These are phyloP conservation scores for Lolium perenne DNA, from an alignment of 176 grass and related monocot species.

Conservation along the genomic window DNA sequence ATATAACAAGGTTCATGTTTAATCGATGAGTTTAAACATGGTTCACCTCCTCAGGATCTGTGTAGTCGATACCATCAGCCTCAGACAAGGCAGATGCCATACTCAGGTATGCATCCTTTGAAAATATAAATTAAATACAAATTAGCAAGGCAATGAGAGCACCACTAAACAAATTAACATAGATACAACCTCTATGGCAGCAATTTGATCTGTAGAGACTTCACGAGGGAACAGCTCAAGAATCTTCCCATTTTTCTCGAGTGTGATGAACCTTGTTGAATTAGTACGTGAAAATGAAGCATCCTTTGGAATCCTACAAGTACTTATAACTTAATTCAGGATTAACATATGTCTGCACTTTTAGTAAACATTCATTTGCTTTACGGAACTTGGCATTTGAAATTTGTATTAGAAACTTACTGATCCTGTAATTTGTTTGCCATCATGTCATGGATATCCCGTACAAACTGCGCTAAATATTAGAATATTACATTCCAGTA, in stretches of 20 bases:
- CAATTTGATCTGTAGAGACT: conserved; percentile 82
- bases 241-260: conserved; percentile 87
- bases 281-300: conserved; percentile 49
- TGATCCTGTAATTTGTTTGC: conserved; percentile 67
- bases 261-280: conserved; percentile 72
- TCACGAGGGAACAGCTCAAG: conserved; percentile 75
- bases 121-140: conserved; percentile 22
- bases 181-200: conserved; percentile 80
- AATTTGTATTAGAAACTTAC: conserved; percentile 58
- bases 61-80: conserved; percentile 98
- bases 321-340: conserved; percentile 20
- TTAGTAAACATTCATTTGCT: neutral
- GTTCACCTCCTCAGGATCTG: conserved; percentile 89
- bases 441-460: conserved; percentile 97
- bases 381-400: neutral
- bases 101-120: conserved; percentile 83
- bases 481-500: conserved; percentile 31
- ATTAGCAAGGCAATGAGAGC: neutral
- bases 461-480: conserved; percentile 80
- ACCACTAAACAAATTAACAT: conserved; percentile 35
- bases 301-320: conserved; percentile 61
- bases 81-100: conserved; percentile 96
- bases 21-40: neutral
- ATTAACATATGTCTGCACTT: neutral
- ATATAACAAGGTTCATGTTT: conserved; percentile 24